Base-by-base conservation (phyloP, 495 filamentous ascomycete species). In the Letharia columbiana region DNA sequence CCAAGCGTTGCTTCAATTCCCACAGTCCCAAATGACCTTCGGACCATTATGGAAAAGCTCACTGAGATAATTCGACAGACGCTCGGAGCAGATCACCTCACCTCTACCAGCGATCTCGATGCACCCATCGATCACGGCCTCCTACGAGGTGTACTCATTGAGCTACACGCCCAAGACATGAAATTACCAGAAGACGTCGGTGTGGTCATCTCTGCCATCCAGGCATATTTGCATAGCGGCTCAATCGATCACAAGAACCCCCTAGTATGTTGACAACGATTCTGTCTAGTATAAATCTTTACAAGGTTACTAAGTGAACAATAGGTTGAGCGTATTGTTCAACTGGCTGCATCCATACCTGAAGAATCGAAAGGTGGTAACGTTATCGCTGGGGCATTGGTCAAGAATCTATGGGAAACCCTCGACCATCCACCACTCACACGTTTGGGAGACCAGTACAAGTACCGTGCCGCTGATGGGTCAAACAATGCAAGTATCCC, bases 401-500 rank as follows among this genome's bases (percentile, higher is more conserved):
- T 47, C 5, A 45, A 40, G 8, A 73, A 78, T 23, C 77, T 87
- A 20, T 89, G 84, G 84, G 75, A 79, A 67, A 84, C 79, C 49
- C 75, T 89, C 37, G 78, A 83, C 65, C 86, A 88, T 71, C 86
- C 86, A 28, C 86, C 86, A 0, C 68, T 82, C 63, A 80, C 78
- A 13, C 83, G 57, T 45, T 59, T 68, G 12, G 71, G 71, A 17
- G 63, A 72, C 33, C 57, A 65, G n/a, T 69, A 65, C 60, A 58
- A 67, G 60, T 79, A 79, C 64, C 72, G 77, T 13, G 71, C 71
- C n/a, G 66, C 77, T 39, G 77, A 79, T 61, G 76, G 77, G 60
- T 68, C 67, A 59, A 67, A 66, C 56, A 78, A 78, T 65, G 80
- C 60, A 72, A 80, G 49, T 76, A 76, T 13, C 11, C 42, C 31